Evolutionary conservation across 2,329 filamentous ascomycete genomes (phyloP).

Genomic region (Penicillium oxalicum): DNA sequence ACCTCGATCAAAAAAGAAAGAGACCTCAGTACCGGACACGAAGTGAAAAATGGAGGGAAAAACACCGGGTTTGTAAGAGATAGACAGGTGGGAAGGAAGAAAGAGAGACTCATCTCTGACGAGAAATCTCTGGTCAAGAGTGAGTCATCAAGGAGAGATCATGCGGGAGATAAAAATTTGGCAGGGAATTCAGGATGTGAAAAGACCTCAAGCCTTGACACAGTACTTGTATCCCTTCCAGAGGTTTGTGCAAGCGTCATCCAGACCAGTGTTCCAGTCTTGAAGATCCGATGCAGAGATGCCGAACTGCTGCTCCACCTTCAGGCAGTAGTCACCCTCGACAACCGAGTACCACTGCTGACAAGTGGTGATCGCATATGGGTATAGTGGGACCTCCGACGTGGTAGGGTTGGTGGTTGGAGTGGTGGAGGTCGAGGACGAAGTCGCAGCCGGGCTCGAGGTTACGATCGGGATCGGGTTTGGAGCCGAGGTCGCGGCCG

Average conservation of each 20-base stretch:
- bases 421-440: slow-evolving; percentile 4
- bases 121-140: neutral
- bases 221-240: slow-evolving; percentile 29
- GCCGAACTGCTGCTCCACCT: slow-evolving; percentile 15
- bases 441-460: slow-evolving; percentile 15
- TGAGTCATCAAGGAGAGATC: neutral
- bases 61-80: neutral
- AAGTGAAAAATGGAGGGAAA: neutral
- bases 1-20: neutral
- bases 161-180: neutral
- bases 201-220: slow-evolving; percentile 13
- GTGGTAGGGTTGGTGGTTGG: slow-evolving; percentile 3
- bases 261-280: slow-evolving; percentile 24
- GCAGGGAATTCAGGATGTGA: neutral
- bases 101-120: neutral
- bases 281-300: slow-evolving; percentile 19
- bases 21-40: neutral
- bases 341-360: slow-evolving; percentile 18
- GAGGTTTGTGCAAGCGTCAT: slow-evolving; percentile 26
- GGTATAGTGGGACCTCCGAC: slow-evolving; percentile 13
- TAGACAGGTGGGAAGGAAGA: neutral
- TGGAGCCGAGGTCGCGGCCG: slow-evolving; percentile 2
- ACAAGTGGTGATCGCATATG: slow-evolving; percentile 18
- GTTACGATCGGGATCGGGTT: neutral
- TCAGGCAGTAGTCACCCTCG: slow-evolving; percentile 23